These are phyloP conservation scores for Volvox carteri DNA, from an alignment of 163 green algal genomes.

Conservation along the genomic window DNA sequence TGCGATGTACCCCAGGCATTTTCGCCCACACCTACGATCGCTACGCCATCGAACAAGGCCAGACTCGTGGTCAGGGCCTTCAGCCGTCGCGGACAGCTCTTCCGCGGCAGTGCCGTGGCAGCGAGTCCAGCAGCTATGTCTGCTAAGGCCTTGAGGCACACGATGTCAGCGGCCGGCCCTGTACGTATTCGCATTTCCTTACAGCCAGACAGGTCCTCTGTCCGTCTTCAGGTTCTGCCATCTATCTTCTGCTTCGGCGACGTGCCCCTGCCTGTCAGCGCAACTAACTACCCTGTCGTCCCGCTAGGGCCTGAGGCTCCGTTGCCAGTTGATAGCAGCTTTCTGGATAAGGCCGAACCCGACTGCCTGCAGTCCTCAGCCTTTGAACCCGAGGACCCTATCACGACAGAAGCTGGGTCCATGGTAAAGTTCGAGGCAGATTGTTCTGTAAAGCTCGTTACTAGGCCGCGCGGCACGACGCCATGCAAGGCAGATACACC, in stretches of 20 bases:
- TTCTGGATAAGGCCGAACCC: background rate
- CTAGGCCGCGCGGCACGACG: background rate
- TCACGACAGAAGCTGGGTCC: background rate
- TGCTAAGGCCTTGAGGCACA: background rate
- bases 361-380: background rate
- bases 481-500: background rate
- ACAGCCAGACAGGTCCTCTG: background rate
- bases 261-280: background rate
- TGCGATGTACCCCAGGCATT: constrained; percentile 1
- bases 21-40: background rate
- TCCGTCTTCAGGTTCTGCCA: constrained; percentile 8
- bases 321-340: background rate
- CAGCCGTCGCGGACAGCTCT: background rate
- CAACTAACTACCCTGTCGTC: background rate
- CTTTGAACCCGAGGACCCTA: background rate
- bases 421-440: background rate
- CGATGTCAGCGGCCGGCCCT: background rate
- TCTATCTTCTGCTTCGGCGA: constrained; percentile 25
- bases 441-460: background rate
- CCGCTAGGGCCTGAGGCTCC: background rate
- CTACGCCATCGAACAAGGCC: constrained; percentile 4
- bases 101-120: background rate
- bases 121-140: background rate
- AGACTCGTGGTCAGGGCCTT: background rate
- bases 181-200: background rate